Evolutionary conservation across 1,284 basidiomycete species (phyloP), one percentile per base, ranked within the genome.

Genomic region (Ceratobasidium sp.): DNA sequence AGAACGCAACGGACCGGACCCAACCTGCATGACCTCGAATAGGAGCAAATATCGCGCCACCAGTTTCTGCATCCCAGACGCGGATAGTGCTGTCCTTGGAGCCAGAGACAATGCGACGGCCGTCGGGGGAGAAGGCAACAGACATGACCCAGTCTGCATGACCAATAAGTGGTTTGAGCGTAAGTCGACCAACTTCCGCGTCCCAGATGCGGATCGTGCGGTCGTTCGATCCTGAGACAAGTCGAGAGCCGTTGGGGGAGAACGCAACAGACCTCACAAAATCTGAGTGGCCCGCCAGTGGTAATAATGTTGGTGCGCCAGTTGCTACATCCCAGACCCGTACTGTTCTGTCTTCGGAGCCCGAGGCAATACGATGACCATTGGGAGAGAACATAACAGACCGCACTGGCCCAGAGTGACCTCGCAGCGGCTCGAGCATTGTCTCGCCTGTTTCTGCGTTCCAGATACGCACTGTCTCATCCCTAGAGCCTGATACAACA

Each of bases 21-120:
- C 91, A 93, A 81, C 96, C 94, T 80, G 89, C 89, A 84, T 97
- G 95, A 1, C 93, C 93, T 77, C 90, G 87, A n/a, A n/a, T 76
- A 97, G 86, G 37, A 91, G 86, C 94, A 17, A 40, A n/a, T 4
- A 96, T 85, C 59, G 95, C 86, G 64, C 86, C 83, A 11, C 92
- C 94, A 0, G 90, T 92, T 37, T 85, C 82, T n/a, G 93, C 89
- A 79, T 97, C 94, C 95, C 96, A 97, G 34, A 97, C 90, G 73
- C 95, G 89, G 22, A 93, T 92, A 15, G 94, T 95, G 84, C 92
- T 92, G 85, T 97, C 96, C 5, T 94, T 94, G 0, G 93, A 95
- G 19, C 95, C 95, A 11, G 92, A 95, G n/a, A 95, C 92, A 78
- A 97, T 90, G 80, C 92, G 89, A 15, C 90, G 87, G 9, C 95